Evolutionary conservation across 306 rosid species (phyloP), one percentile per base, ranked within the genome.

Genomic region (Leucaena leucocephala): DNA sequence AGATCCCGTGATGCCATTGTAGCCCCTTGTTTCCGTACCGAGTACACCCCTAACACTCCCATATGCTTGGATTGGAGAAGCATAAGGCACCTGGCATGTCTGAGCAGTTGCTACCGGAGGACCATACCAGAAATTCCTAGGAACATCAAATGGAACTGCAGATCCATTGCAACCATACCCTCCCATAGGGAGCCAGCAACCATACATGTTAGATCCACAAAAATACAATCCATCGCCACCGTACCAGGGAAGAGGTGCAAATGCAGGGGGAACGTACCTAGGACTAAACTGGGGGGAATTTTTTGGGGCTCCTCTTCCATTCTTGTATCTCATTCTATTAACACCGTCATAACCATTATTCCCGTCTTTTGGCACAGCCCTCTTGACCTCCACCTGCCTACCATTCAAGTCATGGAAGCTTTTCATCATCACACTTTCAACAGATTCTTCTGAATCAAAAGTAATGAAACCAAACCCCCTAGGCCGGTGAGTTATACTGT

Each of bases 401-500:
- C 97, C 98, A 74, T 85, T 81, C 85, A 93, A 81, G 67, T 93
- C 92, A 78, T 91, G 95, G 58, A 90, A 93, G 74, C 42, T 93
- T 17, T 83, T 81, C 77, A 78, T 69, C 86, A 89, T 80, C 34
- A 90, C 98, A 69, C 58, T 86, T 73, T 88, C 91, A 75, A 88
- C 97, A 0, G 97, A 82, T 4, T 88, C 95, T 76, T 88, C 92
- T 0, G 87, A 90, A 68, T 85, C 98, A 45, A 88, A 93, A 43
- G 98, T 93, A 45, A 93, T 84, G 46, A 93, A 93, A 62, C 98
- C 98, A 81, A 93, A 93, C 0, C 98, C 98, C 78, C 98, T 85
- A 12, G 98, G 97, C 43, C 97, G 84, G 40, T 80, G 88, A 65
- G 97, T 93, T 48, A 79, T 33, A 69, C 88, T 87, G 81, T 91